Conservation (phyloP, 176 grass and related monocot genomes). For the Calamus simplicifolius region DNA sequence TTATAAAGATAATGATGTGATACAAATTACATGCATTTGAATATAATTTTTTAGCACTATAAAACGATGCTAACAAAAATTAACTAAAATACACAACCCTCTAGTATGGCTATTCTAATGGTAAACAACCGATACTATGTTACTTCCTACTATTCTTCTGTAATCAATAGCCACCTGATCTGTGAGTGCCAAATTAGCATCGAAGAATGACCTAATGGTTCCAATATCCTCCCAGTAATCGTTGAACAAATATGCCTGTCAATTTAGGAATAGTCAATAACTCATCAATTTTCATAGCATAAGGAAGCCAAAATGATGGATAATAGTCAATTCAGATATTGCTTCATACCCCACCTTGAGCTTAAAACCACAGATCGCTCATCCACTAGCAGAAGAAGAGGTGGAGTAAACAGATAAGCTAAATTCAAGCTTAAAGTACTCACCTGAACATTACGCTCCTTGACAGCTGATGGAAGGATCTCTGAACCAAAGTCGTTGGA, state of each 20-base stretch:
- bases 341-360: too few species aligned
- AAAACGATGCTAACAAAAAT: constrained; percentile 1
- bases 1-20: too few species aligned
- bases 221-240: constrained; percentile 84
- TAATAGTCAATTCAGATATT: not conserved
- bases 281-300: not conserved
- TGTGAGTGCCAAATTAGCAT: constrained; percentile 73
- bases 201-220: constrained; percentile 70
- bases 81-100: too few species aligned
- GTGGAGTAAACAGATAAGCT: too few species aligned
- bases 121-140: too few species aligned
- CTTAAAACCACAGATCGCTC: too few species aligned
- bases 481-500: constrained; percentile 73
- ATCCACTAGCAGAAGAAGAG: too few species aligned
- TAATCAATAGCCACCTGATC: constrained; percentile 30
- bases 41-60: not conserved
- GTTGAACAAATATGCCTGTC: constrained; percentile 54
- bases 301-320: not conserved
- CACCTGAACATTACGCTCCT: constrained; percentile 59
- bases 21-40: too few species aligned
- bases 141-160: not conserved
- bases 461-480: constrained; percentile 53
- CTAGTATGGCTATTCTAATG: too few species aligned
- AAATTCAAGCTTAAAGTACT: not conserved
- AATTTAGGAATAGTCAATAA: not conserved